Evolutionary conservation across 108 stramenopile species (phyloP), one percentile per base, ranked within the genome.

Genomic region (Discostella pseudostelligera): DNA sequence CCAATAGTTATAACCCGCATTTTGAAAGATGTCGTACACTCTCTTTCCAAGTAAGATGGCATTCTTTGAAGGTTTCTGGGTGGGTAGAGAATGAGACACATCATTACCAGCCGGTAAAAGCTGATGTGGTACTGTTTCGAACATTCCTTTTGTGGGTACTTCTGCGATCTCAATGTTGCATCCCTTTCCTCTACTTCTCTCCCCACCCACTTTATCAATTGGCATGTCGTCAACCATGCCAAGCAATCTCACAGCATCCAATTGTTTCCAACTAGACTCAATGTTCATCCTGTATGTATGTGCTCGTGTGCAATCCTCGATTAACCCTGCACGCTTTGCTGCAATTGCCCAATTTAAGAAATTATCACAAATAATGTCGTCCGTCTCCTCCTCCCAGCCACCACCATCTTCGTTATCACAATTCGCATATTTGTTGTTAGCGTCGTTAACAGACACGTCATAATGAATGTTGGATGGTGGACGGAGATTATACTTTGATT

Each of bases 221-320:
- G 32, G 32, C 4, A 32, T 5, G 5, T 32, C 32, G 1, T 42
- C 11, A 17, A 19, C 32, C 48, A 67, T n/a, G 1, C 72, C 72
- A 21, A 73, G 53, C 39, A 73, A 39, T 39, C 72, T 51, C 4
- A 73, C 47, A 11, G 65, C 72, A 67, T 73, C 72, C 25, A 58
- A 60, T n/a, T 47, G 50, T 51, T 51, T 14, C 20, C 35, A 39
- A 5, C 22, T 32, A 28, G 65, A 25, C 9, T 37, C 39, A 19
- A 45, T 24, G 24, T 35, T 49, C 66, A 73, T 73, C 17, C 72
- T 56, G 28, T 36, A 35, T 8, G 48, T 24, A 48, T 73, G 72
- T 25, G 72, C 72, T 21, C 11, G 11, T 9, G 49, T 47, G 32
- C 66, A 67, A 36, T 67, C 29, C 2, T 16, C 26, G 12, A 60